A percentile compares a stretch with the other conserved stretches of the same genome.
Evolutionary conservation across 2,329 filamentous ascomycete species (phyloP).

Genomic region (Clarireedia homoeocarpa): DNA sequence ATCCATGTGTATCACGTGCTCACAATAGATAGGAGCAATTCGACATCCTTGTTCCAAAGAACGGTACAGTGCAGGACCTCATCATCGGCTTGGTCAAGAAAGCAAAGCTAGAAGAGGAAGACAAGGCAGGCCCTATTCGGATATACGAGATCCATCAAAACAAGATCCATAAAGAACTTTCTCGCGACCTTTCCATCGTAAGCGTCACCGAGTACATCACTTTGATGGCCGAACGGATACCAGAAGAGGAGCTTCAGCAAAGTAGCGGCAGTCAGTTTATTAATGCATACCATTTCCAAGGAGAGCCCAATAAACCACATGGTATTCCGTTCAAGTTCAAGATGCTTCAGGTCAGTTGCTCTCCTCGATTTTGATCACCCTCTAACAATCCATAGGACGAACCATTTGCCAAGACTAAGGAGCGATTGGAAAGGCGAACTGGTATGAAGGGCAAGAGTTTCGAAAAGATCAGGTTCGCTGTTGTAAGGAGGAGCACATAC

Average conservation of each 20-base stretch:
- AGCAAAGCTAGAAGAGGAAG: constrained; percentile 67
- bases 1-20: constrained; percentile 19
- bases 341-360: constrained; percentile 60
- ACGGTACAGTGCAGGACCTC: constrained; percentile 71
- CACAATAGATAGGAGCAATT: constrained; percentile 53
- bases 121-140: constrained; percentile 59
- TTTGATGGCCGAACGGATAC: constrained; percentile 73
- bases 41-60: constrained; percentile 83
- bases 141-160: constrained; percentile 77
- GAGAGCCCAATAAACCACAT: constrained; percentile 75
- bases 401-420: constrained; percentile 83
- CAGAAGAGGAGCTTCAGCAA: constrained; percentile 60
- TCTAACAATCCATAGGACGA: constrained; percentile 53
- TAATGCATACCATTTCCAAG: constrained; percentile 86
- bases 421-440: constrained; percentile 85
- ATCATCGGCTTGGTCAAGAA: constrained; percentile 72
- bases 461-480: constrained; percentile 94
- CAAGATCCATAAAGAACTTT: constrained; percentile 76
- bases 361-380: neutral
- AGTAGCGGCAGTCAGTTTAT: constrained; percentile 49
- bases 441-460: constrained; percentile 97
- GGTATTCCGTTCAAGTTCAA: constrained; percentile 89
- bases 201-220: constrained; percentile 80
- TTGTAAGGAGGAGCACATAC: constrained; percentile 64
- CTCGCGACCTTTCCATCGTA: constrained; percentile 62